Evolutionary conservation across 257 asterid genomes (phyloP).

Genomic region (Scutellaria galericulata): DNA sequence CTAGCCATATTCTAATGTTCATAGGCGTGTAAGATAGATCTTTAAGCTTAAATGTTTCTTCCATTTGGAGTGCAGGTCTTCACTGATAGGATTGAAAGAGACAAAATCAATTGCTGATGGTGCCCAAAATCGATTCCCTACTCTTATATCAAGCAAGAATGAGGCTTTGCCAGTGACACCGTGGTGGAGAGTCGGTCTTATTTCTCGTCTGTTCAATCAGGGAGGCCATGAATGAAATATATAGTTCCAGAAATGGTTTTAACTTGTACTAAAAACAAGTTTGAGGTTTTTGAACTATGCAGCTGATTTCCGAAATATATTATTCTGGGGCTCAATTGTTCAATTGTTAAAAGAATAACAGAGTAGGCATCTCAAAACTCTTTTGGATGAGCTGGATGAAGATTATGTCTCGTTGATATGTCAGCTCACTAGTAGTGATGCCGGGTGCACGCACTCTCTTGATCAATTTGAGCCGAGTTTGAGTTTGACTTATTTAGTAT

Average conservation of each 20-base stretch:
- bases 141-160: conserved; percentile 60
- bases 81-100: conserved; percentile 47
- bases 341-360: no score
- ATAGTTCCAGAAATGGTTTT: conserved; percentile 25
- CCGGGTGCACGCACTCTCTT: no score
- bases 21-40: conserved; percentile 1
- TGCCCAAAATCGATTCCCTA: conserved; percentile 49
- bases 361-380: no score
- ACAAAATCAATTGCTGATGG: conserved; percentile 39
- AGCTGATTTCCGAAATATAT: not conserved
- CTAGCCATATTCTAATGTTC: not conserved
- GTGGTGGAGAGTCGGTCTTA: conserved; percentile 84
- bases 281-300: not conserved
- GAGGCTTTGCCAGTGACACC: conserved; percentile 61
- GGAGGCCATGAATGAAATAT: conserved; percentile 41
- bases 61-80: conserved; percentile 49
- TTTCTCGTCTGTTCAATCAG: conserved; percentile 60
- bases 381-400: no score
- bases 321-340: no score
- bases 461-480: no score
- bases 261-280: conserved; percentile 1
- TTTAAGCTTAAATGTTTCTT: conserved; percentile 1
- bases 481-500: no score
- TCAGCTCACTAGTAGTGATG: no score
- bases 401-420: no score